phyloP scores from a whole-genome alignment of 2,329 filamentous ascomycete genomes.

The Pseudogymnoascus verrucosus region DNA sequence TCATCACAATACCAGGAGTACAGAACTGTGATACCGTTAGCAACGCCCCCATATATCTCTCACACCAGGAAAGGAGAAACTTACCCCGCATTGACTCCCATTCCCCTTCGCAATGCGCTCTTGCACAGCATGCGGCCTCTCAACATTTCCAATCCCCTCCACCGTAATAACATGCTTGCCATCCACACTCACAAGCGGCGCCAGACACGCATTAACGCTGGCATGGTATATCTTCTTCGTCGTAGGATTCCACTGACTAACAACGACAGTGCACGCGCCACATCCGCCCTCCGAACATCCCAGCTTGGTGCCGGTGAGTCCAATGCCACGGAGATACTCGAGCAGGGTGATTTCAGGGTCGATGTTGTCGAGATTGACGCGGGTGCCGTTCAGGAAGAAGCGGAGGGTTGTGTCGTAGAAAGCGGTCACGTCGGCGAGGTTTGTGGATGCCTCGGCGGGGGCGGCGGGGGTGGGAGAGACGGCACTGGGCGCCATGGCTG shows the following conservation, averaged over 20 bases:
- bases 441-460: constrained; percentile 18
- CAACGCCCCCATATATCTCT: neutral
- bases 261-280: constrained; percentile 89
- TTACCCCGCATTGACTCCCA: constrained; percentile 69
- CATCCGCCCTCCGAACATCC: constrained; percentile 96
- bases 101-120: constrained; percentile 86
- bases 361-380: constrained; percentile 73
- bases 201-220: constrained; percentile 91
- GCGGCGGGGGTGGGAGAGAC: constrained; percentile 39
- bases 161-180: constrained; percentile 98
- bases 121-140: constrained; percentile 80
- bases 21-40: constrained; percentile 52
- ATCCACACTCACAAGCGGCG: constrained; percentile 85
- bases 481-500: constrained; percentile 47
- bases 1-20: constrained; percentile 97
- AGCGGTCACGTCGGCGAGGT: constrained; percentile 58
- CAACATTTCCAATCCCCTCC: constrained; percentile 85
- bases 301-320: constrained; percentile 90
- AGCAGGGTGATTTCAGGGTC: constrained; percentile 89
- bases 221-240: constrained; percentile 93
- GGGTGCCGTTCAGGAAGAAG: constrained; percentile 93
- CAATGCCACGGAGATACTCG: constrained; percentile 87
- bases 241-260: constrained; percentile 80
- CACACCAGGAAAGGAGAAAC: neutral
- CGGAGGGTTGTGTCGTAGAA: constrained; percentile 78